Percentiles rank a stretch among this genome's conserved stretches.
Conservation (phyloP, 2,329 filamentous ascomycete species). For the Alternaria triticina region DNA sequence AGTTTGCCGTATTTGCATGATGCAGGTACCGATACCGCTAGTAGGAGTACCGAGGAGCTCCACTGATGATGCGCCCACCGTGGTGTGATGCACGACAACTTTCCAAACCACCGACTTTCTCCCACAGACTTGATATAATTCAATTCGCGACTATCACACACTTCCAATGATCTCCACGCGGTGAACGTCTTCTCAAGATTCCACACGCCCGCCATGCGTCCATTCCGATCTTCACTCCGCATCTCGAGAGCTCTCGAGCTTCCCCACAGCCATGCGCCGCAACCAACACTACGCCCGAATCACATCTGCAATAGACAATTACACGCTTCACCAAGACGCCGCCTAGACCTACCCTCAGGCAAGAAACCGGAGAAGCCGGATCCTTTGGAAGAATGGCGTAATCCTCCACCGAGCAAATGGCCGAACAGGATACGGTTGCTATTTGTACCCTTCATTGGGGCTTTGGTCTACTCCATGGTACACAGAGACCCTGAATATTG, state of each 20-base stretch:
- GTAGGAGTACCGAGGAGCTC: constrained; percentile 17
- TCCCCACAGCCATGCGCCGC: constrained; percentile 32
- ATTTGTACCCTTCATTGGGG: constrained; percentile 59
- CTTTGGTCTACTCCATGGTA: constrained; percentile 67
- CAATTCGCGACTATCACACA: neutral
- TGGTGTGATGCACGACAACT: constrained; percentile 39
- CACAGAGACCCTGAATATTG: constrained; percentile 8
- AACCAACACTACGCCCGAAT: constrained; percentile 25
- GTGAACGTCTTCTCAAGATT: constrained; percentile 3
- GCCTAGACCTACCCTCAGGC: constrained; percentile 28
- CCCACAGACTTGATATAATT: constrained; percentile 15
- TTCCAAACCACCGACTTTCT: constrained; percentile 5
- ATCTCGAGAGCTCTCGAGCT: constrained; percentile 37
- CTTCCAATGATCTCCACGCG: constrained; percentile 24
- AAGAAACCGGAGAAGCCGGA: constrained; percentile 25
- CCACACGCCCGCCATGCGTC: constrained; percentile 37
- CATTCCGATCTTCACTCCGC: constrained; percentile 34
- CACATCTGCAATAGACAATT: constrained; percentile 20
- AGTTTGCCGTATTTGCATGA: constrained; percentile 28
- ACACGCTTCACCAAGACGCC: constrained; percentile 22
- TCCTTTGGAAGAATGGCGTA: constrained; percentile 43
- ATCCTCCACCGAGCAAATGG: constrained; percentile 45
- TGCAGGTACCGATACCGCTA: constrained; percentile 16
- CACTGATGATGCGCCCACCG: constrained; percentile 30
- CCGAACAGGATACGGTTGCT: constrained; percentile 52